Evolutionary conservation across 2,329 filamentous ascomycete species (phyloP).

Genomic region (Xylaria sp.): DNA sequence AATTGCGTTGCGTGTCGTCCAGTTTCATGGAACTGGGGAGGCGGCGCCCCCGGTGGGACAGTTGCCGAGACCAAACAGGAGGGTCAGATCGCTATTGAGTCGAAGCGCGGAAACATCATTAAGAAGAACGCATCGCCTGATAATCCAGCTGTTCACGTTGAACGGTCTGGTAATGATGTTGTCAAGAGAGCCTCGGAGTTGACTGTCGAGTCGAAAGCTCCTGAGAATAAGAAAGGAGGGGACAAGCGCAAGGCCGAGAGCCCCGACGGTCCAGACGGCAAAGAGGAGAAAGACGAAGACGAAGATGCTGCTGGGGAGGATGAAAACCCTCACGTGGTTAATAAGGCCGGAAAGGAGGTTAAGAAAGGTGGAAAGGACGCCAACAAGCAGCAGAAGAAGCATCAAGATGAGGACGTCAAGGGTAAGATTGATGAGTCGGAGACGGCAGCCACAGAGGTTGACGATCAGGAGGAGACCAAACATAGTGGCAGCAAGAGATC

Average conservation of each 20-base stretch:
- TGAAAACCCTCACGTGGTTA: constrained; percentile 15
- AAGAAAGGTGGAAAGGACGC: constrained; percentile 27
- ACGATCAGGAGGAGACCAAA: constrained; percentile 15
- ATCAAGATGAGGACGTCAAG: constrained; percentile 23
- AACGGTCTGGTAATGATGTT: constrained; percentile 57
- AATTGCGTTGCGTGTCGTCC: not conserved
- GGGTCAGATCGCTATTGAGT: constrained; percentile 55
- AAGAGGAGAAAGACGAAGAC: not conserved
- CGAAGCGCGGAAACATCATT: constrained; percentile 58
- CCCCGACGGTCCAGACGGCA: constrained; percentile 4
- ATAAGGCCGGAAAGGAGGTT: constrained; percentile 22
- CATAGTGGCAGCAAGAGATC: not conserved
- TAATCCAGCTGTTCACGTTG: constrained; percentile 57
- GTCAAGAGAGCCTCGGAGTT: constrained; percentile 59
- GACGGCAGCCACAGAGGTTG: constrained; percentile 15
- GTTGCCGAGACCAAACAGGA: constrained; percentile 57
- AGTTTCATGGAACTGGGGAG: constrained; percentile 59
- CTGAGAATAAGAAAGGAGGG: constrained; percentile 21
- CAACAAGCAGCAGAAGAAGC: constrained; percentile 29
- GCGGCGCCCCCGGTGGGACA: constrained; percentile 50
- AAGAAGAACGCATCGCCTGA: constrained; percentile 56
- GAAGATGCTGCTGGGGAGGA: constrained; percentile 1
- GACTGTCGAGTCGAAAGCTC: constrained; percentile 45
- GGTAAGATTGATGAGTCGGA: constrained; percentile 14
- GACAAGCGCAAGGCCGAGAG: constrained; percentile 19